A percentile compares a stretch with the other conserved stretches of the same genome.
These are phyloP conservation scores for Tephrocybe sp. DNA, from an alignment of 768 basidiomycete genomes.

Conservation along the genomic window DNA sequence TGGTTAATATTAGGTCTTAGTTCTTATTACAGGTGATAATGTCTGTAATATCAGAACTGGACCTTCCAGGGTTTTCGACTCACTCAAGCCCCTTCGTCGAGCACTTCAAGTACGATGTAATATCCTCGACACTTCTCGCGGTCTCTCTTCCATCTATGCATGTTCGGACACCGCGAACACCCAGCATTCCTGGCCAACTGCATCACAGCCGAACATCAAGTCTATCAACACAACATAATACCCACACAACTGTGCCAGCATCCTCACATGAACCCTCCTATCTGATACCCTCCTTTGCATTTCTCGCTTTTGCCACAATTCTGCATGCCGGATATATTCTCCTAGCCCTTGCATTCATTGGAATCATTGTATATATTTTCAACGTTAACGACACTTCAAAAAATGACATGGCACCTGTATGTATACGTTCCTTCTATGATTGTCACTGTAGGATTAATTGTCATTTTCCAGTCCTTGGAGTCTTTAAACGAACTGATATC, in stretches of 20 bases:
- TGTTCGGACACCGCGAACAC: constrained; percentile 32
- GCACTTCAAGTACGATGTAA: constrained; percentile 81
- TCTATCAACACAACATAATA: constrained; percentile 22
- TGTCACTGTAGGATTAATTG: constrained; percentile 8
- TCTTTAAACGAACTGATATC: constrained; percentile 64
- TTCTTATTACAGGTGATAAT: constrained; percentile 31
- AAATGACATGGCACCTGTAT: constrained; percentile 54
- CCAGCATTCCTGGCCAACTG: constrained; percentile 37
- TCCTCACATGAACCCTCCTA: constrained; percentile 33
- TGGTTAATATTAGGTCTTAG: neutral
- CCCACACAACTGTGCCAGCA: constrained; percentile 19
- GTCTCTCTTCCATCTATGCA: constrained; percentile 38
- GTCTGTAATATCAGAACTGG: constrained; percentile 33
- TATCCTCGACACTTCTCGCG: constrained; percentile 76
- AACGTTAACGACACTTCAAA: constrained; percentile 31
- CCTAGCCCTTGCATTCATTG: constrained; percentile 35
- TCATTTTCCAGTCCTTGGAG: constrained; percentile 51
- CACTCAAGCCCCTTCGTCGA: constrained; percentile 58
- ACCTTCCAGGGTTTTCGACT: constrained; percentile 26
- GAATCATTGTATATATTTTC: constrained; percentile 34
- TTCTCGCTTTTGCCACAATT: constrained; percentile 36
- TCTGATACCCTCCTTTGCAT: constrained; percentile 36
- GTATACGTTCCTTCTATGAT: constrained; percentile 21
- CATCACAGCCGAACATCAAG: constrained; percentile 44
- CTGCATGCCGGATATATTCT: constrained; percentile 42